Base-by-base conservation (phyloP, 2,329 filamentous ascomycete genomes). In the Biscogniauxia marginata region DNA sequence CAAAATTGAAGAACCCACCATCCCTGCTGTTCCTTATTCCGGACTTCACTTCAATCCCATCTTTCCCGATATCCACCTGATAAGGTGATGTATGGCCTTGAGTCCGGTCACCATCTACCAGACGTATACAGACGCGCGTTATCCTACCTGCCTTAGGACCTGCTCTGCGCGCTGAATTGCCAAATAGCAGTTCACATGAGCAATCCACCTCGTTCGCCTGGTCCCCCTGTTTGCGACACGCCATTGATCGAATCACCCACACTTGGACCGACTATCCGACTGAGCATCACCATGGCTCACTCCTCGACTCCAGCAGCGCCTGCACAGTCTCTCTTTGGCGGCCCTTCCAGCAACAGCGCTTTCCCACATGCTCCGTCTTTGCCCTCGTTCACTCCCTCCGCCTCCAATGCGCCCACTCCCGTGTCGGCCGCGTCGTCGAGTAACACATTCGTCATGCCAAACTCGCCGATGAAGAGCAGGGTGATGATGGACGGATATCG, bases 361-460 rank as follows among this genome's bases (percentile, higher is more conserved):
- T 58, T 66, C 59, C 59, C 69, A 48, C 64, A 60, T 8, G 55
- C 63, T 20, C 54, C 68, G 21, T 64, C 68, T 16, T 56, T 68
- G 23, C 55, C 67, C 7, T 62, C 71, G 18, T 58, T 65, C 46
- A 64, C 67, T 24, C 58, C 72, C 65, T 64, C 73, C 71, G 63
- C 66, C 43, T 73, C 76, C 45, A 75, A 70, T 58, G 65, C 61
- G 9, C 65, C 75, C 50, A 79, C 79, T 49, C 80, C 79, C 9
- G 73, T 75, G 39, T 80, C 79, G 22, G 75, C 75, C 59, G 74
- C 82, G 49, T 84, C 84, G n/a, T 81, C 79, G 18, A 87, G 84
- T 75, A 90, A 90, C 70, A 92, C 93, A 21, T 96, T 93, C 77
- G 86, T 96, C 69, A 95, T 98, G 90, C 88, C 91, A 18, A 90